Conservation (phyloP, 257 asterid genomes). For the Primulina eburnea region DNA sequence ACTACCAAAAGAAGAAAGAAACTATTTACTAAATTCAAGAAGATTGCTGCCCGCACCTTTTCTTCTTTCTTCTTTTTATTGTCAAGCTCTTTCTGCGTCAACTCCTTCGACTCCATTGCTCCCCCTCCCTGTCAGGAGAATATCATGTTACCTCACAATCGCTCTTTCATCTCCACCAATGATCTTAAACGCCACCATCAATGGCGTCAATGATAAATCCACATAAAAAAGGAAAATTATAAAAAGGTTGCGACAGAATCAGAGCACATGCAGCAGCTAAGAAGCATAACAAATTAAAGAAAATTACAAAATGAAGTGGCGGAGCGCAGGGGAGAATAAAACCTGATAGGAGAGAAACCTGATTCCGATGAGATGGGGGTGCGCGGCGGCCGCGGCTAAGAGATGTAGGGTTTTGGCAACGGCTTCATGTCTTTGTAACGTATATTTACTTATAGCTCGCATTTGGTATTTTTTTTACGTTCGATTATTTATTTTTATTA, state of each 20-base stretch:
- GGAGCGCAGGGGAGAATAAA: neutral
- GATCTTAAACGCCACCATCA: neutral
- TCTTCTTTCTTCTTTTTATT: conserved; percentile 95
- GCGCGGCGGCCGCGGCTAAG: conserved; percentile 6
- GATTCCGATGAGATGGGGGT: neutral
- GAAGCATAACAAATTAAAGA: neutral
- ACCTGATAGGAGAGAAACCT: conserved; percentile 14
- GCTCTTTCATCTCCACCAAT: neutral
- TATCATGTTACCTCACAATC: neutral
- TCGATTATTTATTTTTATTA: too few relatives aligned
- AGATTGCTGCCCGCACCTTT: conserved; percentile 44
- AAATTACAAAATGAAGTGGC: neutral
- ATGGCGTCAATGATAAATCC: neutral
- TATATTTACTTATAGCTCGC: too few relatives aligned
- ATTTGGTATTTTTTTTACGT: too few relatives aligned
- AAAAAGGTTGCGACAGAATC: neutral
- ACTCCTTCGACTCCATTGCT: conserved; percentile 42
- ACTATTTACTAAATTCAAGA: neutral
- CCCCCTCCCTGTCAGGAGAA: conserved; percentile 25
- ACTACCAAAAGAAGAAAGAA: neutral
- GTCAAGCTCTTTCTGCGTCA: conserved; percentile 73
- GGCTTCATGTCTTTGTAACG: neutral
- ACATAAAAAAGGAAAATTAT: neutral
- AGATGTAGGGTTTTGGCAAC: conserved; percentile 24
- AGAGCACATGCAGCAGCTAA: neutral